Base-by-base conservation (phyloP, 2,329 filamentous ascomycete species). In the Parascedosporium putredinis region DNA sequence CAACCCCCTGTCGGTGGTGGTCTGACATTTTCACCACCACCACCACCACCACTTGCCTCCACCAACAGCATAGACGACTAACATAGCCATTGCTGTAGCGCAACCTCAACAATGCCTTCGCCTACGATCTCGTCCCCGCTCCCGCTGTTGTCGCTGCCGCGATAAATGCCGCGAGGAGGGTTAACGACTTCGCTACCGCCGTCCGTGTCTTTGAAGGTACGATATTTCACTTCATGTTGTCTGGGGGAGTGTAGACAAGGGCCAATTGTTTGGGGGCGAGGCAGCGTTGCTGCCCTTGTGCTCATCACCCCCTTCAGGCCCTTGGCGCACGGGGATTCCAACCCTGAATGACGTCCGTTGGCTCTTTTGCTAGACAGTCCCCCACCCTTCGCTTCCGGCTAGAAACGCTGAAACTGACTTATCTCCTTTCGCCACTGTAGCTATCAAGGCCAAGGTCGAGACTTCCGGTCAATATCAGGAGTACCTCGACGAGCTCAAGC, bases 31-130 rank as follows among this genome's bases (percentile, higher is more conserved):
- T 53, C 45, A 53, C 53, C 49, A 51, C 50, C 50, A 55, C 45
- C 49, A 40, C 38, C 38, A 33, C 31, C 46, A 43, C 29, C 34
- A 50, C 24, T 42, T 16, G 8, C 47, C 12, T 3, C 42, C 42
- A 9, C 42, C 23, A 47, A n/a, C n/a, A n/a, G n/a, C n/a, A n/a
- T n/a, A n/a, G n/a, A n/a, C n/a, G n/a, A n/a, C n/a, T n/a, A n/a
- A n/a, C n/a, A n/a, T n/a, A n/a, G n/a, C n/a, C n/a, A n/a, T n/a
- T n/a, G n/a, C 23, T 47, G 52, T 60, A 80, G 76, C 87, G 89
- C 71, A 95, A 95, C 77, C 79, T 95, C 66, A 98, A 98, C 84
- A 98, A 98, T 76, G 91, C 89, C 68, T 98, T 98, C 74, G 93
- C 93, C 66, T 98, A 98, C 84, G 93, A 98, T 83, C 85, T 98